A percentile compares a stretch with the other conserved stretches of the same genome.
Evolutionary conservation across 768 basidiomycete species (phyloP).

Genomic region (Mycena capillaripes): DNA sequence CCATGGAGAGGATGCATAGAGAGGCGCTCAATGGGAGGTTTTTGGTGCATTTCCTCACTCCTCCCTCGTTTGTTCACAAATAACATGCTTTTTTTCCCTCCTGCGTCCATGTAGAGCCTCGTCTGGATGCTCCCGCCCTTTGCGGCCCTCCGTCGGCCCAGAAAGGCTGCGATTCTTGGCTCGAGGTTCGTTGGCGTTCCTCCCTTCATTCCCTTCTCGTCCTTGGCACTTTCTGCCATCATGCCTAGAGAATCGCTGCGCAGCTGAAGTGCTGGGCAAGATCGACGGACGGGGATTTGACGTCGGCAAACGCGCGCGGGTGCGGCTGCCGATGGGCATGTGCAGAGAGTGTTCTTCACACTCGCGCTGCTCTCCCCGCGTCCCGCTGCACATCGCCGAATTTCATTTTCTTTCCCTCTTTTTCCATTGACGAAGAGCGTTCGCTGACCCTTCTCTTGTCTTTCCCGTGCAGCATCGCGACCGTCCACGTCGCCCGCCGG

Average conservation of each 20-base stretch:
- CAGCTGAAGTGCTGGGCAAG: too few relatives aligned
- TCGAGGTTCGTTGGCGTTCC: constrained; percentile 44
- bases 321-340: too few relatives aligned
- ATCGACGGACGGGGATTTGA: too few relatives aligned
- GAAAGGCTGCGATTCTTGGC: constrained; percentile 84
- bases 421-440: not conserved
- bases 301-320: too few relatives aligned
- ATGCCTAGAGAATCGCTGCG: too few relatives aligned
- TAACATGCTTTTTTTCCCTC: not conserved
- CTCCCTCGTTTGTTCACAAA: not conserved
- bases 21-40: constrained; percentile 95
- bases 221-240: too few relatives aligned
- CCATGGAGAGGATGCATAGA: constrained; percentile 92
- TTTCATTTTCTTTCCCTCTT: not conserved
- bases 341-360: too few relatives aligned
- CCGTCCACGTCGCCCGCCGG: constrained; percentile 69
- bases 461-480: constrained; percentile 64
- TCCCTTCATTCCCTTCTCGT: not conserved
- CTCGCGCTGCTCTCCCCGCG: too few relatives aligned
- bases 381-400: too few relatives aligned
- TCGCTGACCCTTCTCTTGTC: too few relatives aligned
- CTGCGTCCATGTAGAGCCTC: constrained; percentile 57
- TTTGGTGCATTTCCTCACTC: constrained; percentile 59
- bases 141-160: constrained; percentile 76
- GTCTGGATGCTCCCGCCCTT: constrained; percentile 79